phyloP scores from a whole-genome alignment of 768 basidiomycete genomes.

The Hygrocybe punicea region DNA sequence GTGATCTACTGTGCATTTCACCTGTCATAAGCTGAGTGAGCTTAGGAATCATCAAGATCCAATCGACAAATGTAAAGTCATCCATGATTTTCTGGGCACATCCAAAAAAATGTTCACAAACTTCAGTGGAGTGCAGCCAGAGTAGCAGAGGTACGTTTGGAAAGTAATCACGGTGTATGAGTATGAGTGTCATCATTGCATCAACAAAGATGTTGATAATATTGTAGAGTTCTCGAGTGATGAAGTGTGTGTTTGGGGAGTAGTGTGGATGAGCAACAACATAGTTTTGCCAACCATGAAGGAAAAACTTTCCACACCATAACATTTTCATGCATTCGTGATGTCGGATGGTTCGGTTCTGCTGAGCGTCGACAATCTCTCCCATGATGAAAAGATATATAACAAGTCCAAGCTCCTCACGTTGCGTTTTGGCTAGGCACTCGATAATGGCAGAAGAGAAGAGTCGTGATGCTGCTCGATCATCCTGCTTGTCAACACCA shows the following conservation, averaged over 20 bases:
- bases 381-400: no score
- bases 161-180: constrained; percentile 16
- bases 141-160: constrained; percentile 22
- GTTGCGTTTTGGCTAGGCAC: no score
- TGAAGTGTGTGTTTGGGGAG: constrained; percentile 15
- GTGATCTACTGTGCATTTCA: constrained; percentile 7
- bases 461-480: no score
- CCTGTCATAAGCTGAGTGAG: constrained; percentile 15
- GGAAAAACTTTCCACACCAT: constrained; percentile 5
- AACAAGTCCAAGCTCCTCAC: no score
- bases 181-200: constrained; percentile 19
- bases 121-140: constrained; percentile 33
- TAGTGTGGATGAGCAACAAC: constrained; percentile 20
- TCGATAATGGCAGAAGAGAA: no score
- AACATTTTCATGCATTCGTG: no score
- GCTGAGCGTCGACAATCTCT: no score
- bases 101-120: constrained; percentile 31
- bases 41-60: constrained; percentile 20
- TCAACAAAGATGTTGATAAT: constrained; percentile 22
- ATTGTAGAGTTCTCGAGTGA: constrained; percentile 21
- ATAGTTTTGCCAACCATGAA: constrained; percentile 22
- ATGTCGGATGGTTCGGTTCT: no score
- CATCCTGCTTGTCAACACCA: no score
- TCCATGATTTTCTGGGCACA: constrained; percentile 16
- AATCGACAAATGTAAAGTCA: constrained; percentile 23